Evolutionary conservation across 305 asterid species (phyloP).

Genomic region (Plantago lanceolata): DNA sequence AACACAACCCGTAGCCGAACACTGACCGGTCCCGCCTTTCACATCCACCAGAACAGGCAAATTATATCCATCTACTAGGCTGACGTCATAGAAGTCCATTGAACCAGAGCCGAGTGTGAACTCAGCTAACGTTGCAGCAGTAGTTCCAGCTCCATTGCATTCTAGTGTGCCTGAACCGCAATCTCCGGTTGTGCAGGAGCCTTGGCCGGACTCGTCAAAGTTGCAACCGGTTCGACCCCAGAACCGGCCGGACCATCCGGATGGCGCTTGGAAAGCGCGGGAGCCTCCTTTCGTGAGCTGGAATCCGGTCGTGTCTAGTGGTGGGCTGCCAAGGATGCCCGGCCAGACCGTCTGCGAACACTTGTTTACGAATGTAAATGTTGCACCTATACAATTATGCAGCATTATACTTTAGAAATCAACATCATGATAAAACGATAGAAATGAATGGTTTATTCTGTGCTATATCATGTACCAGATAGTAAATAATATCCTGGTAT

Average conservation of each 20-base stretch:
- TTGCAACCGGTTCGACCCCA: conserved; percentile 59
- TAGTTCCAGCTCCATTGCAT: conserved; percentile 46
- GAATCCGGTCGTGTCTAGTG: conserved; percentile 48
- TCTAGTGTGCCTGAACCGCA: conserved; percentile 41
- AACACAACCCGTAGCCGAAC: conserved; percentile 45
- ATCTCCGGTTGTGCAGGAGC: conserved; percentile 47
- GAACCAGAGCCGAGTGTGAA: conserved; percentile 37
- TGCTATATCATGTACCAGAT: too few species aligned
- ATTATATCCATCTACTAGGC: conserved; percentile 65
- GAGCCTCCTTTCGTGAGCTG: conserved; percentile 43
- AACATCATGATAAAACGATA: too few species aligned
- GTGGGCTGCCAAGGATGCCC: conserved; percentile 43
- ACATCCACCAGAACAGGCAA: conserved; percentile 37
- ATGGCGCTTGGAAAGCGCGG: conserved; percentile 42
- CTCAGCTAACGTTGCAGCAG: conserved; percentile 47
- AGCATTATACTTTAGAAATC: too few species aligned
- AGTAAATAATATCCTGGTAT: too few species aligned
- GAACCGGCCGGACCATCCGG: conserved; percentile 62
- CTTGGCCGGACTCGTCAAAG: conserved; percentile 37
- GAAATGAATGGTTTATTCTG: too few species aligned
- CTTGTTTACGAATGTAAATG: conserved; percentile 43
- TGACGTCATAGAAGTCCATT: conserved; percentile 53
- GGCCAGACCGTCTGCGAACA: conserved; percentile 57
- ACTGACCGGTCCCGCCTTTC: conserved; percentile 47
- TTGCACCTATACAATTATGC: conserved; percentile 21